phyloP scores from a whole-genome alignment of 2,329 filamentous ascomycete genomes.

The Claviceps sp. region DNA sequence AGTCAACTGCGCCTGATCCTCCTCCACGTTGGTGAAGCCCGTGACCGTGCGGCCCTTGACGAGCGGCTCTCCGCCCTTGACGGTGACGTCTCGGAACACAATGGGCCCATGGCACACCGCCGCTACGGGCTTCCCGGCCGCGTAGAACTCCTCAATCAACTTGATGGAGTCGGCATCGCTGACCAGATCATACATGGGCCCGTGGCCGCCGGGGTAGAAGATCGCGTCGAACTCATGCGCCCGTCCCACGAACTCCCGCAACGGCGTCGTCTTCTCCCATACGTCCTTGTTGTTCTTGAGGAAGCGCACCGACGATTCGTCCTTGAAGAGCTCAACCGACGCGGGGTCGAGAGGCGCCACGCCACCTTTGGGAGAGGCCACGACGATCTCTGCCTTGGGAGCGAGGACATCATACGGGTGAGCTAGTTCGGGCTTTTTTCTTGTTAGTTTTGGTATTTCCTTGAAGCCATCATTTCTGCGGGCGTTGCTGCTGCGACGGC shows the following conservation, averaged over 20 bases:
- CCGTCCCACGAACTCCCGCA: constrained; percentile 42
- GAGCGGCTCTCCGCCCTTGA: constrained; percentile 35
- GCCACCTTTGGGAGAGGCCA: constrained; percentile 51
- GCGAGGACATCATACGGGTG: constrained; percentile 49
- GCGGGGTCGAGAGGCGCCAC: constrained; percentile 45
- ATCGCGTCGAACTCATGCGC: constrained; percentile 49
- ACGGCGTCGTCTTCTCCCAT: constrained; percentile 49
- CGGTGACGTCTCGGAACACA: constrained; percentile 44
- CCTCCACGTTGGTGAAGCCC: constrained; percentile 48
- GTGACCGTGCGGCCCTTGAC: constrained; percentile 44
- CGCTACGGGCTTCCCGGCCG: constrained; percentile 46
- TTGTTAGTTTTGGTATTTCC: neutral
- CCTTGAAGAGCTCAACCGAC: constrained; percentile 43
- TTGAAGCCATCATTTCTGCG: too few species aligned
- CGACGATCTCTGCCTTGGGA: constrained; percentile 37
- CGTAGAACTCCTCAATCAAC: constrained; percentile 49
- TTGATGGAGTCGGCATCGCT: constrained; percentile 41
- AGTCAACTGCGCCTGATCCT: constrained; percentile 30
- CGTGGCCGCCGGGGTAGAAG: constrained; percentile 45
- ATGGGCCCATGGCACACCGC: constrained; percentile 59
- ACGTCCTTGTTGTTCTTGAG: constrained; percentile 39
- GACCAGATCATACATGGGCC: constrained; percentile 55
- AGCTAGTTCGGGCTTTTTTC: constrained; percentile 42
- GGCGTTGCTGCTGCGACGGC: too few species aligned
- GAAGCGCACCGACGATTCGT: constrained; percentile 40